Evolutionary conservation across 257 asterid species (phyloP), one percentile per base, ranked within the genome.

Genomic region (Solanum peruvianum): DNA sequence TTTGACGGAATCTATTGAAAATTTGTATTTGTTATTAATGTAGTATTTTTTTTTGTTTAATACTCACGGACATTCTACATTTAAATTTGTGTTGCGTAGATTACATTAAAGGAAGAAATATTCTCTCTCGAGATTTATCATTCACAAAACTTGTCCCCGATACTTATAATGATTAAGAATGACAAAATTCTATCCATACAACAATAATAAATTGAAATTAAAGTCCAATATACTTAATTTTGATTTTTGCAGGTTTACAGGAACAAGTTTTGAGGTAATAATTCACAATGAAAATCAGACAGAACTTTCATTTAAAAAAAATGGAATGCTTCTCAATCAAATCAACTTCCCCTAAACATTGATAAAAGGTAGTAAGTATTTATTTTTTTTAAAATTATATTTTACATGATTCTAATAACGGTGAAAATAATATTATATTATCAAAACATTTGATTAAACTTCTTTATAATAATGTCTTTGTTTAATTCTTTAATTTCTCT

Each of bases 281-380:
- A 69, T 60, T 69, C 87, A 93, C 76, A 91, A 60, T 52, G 60
- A 58, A 20, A 87, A 91, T 27, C 92, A 90, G 81, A 83, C 85
- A 15, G 95, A 94, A 88, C 88, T 94, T 66, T 93, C 97, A 83
- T 94, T 94, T 87, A 89, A 88, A 18, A 88, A 25, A 89, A 33
- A 27, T 93, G 95, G 95, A 27, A 86, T 39, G 14, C 49, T 21
- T 87, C 89, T 44, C 85, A 80, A 42, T 87, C 73, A 52, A 85
- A 86, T 56, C 25, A 13, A 10, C 89, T 87, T 72, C 98, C 98
- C 3, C 27, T 94, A 58, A 92, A 93, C 39, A 18, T 93, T 16
- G 98, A 94, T 87, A 92, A 91, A 88, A 93, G 96, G 98, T 91
- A 76, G 96, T 90, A 76, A 47, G 1, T 47, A 47, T 4, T 84